A percentile compares a stretch with the other conserved stretches of the same genome.
Evolutionary conservation across 1,284 basidiomycete genomes (phyloP).

Genomic region (Fomitopsis pinicola): DNA sequence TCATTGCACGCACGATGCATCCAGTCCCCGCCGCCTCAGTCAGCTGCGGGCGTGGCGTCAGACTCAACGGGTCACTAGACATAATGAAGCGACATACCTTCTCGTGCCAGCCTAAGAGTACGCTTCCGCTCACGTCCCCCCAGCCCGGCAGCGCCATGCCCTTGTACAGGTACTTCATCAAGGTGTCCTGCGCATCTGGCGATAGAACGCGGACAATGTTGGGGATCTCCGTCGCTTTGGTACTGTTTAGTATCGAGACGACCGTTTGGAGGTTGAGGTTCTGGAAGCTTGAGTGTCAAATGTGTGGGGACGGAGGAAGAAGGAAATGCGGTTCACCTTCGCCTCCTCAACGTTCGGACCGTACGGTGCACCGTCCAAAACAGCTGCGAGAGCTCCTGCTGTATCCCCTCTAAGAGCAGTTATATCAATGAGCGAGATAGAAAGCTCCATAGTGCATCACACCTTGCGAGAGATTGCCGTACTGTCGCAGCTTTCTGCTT

Average conservation of each 20-base stretch:
- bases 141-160: constrained; percentile 84
- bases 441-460: constrained; percentile 19
- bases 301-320: neutral
- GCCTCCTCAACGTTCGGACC: constrained; percentile 84
- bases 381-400: constrained; percentile 62
- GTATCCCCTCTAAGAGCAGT: constrained; percentile 59
- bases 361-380: constrained; percentile 79
- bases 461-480: constrained; percentile 73
- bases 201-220: constrained; percentile 72
- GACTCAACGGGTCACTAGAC: neutral
- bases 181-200: constrained; percentile 81
- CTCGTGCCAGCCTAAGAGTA: constrained; percentile 93
- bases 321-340: constrained; percentile 52
- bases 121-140: constrained; percentile 84
- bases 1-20: constrained; percentile 97
- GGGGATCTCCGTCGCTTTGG: constrained; percentile 87
- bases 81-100: constrained; percentile 57
- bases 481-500: constrained; percentile 74
- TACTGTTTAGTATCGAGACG: constrained; percentile 93
- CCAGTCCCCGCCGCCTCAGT: constrained; percentile 95
- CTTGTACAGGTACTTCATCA: constrained; percentile 99
- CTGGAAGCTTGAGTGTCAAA: constrained; percentile 33
- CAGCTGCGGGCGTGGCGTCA: constrained; percentile 48
- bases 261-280: constrained; percentile 78
- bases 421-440: neutral